Evolutionary conservation across 169 alveolate species (phyloP), one percentile per base, ranked within the genome.

Genomic region (Hepatocystis sp.): DNA sequence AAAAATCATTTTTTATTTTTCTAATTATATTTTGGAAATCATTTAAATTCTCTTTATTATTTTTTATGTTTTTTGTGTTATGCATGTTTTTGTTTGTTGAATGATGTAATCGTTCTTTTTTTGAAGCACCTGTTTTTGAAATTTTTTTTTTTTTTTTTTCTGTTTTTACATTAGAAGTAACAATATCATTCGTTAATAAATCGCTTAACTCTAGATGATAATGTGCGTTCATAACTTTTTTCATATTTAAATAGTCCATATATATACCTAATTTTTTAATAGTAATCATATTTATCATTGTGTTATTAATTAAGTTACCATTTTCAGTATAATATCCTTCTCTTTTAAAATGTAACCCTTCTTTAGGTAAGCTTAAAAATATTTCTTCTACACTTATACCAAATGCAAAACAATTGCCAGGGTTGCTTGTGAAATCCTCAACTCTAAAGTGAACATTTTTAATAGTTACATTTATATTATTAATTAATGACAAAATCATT

Each of bases 271-370:
- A 36, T 28, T 52, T 81, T 51, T 81, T 81, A 49, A 81, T 49
- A 19, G 84, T 81, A 13, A 81, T 81, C 89, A 81, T 81, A 64
- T 81, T 81, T 49, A 81, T 81, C 89, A 81, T 81, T 8, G 89
- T 81, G 42, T 81, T 81, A 63, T 53, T 81, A 40, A 81, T 84
- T 0, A 81, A 55, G 32, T 81, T 84, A 49, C 63, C 63, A 49
- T 81, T 81, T 52, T 81, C 63, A 2, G 89, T 81, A 42, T 81
- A 81, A 19, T 81, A 81, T 36, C 89, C 89, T 49, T 61, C 84
- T 52, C 89, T 81, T 28, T 64, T 81, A 53, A 81, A 61, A 17
- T 81, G 89, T 39, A 81, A 23, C 5, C 89, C 89, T 49, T 81
- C 89, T 81, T 81, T 81, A 10, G 89, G 89, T 34, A 81, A 34